Evolutionary conservation across 495 filamentous ascomycete species (phyloP).

Genomic region (Hyaloscypha bicolor): DNA sequence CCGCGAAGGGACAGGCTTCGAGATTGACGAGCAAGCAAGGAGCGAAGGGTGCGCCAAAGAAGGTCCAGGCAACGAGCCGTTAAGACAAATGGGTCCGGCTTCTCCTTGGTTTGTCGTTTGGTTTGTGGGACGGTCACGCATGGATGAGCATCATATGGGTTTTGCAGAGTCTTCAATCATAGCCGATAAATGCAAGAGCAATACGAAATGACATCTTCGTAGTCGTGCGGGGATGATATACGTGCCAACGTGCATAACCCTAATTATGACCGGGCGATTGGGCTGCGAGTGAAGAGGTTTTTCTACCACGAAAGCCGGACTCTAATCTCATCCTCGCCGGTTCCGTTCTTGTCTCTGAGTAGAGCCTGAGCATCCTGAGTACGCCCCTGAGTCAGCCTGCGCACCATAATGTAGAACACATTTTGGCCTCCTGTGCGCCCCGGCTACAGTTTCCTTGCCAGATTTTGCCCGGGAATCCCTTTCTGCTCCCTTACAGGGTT

Average conservation of each 20-base stretch:
- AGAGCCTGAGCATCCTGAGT: no score
- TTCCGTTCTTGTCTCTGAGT: no score
- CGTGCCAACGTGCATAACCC: background rate
- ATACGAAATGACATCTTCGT: background rate
- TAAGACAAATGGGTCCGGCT: constrained; percentile 44
- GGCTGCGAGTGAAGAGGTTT: no score
- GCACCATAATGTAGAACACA: no score
- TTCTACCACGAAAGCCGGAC: no score
- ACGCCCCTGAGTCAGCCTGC: no score
- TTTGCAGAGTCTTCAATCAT: constrained; percentile 31
- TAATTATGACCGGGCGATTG: no score
- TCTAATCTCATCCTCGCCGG: no score
- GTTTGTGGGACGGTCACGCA: constrained; percentile 30
- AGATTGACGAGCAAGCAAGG: constrained; percentile 95
- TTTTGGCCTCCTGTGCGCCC: no score
- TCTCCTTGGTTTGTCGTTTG: constrained; percentile 30
- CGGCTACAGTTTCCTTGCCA: no score
- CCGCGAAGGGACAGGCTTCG: constrained; percentile 73
- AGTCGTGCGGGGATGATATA: background rate
- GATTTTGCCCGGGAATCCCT: no score
- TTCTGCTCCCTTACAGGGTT: no score
- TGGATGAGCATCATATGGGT: constrained; percentile 34
- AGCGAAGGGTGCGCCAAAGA: constrained; percentile 84
- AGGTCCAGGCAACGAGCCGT: constrained; percentile 86
- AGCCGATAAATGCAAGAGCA: constrained; percentile 32